Percentiles rank a stretch among this genome's conserved stretches.
Conservation (phyloP, 2,329 filamentous ascomycete genomes). For the Dothistroma septosporum region DNA sequence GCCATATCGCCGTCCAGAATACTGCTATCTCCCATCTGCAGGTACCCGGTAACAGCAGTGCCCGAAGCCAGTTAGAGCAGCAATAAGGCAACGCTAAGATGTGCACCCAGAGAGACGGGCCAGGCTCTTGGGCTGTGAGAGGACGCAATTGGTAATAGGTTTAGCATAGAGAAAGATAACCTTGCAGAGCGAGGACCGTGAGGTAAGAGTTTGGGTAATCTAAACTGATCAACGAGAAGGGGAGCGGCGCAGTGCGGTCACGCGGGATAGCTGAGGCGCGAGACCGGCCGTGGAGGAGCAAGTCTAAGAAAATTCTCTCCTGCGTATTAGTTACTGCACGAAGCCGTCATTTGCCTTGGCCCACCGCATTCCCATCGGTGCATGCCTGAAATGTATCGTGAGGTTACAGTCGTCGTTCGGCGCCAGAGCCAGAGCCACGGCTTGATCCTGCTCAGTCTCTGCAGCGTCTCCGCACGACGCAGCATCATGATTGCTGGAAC, state of each 20-base stretch:
- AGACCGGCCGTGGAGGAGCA: constrained; percentile 4
- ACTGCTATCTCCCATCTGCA: constrained; percentile 49
- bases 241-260: constrained; percentile 13
- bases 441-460: not conserved
- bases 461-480: not conserved
- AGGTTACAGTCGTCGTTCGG: constrained; percentile 1
- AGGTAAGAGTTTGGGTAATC: constrained; percentile 32
- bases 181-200: constrained; percentile 28
- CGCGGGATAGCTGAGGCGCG: constrained; percentile 6
- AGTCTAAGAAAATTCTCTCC: constrained; percentile 6
- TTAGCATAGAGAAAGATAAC: constrained; percentile 39
- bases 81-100: constrained; percentile 31
- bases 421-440: not conserved
- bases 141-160: constrained; percentile 29
- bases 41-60: constrained; percentile 37
- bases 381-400: not conserved
- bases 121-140: constrained; percentile 18
- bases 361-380: not conserved
- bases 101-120: constrained; percentile 25
- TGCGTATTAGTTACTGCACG: not conserved
- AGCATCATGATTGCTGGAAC: constrained; percentile 4
- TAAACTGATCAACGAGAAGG: constrained; percentile 23
- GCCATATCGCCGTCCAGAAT: constrained; percentile 39
- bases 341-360: constrained; percentile 6
- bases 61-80: constrained; percentile 29